phyloP scores from a whole-genome alignment of 148 eudicot genomes.

The Arctostaphylos glauca region DNA sequence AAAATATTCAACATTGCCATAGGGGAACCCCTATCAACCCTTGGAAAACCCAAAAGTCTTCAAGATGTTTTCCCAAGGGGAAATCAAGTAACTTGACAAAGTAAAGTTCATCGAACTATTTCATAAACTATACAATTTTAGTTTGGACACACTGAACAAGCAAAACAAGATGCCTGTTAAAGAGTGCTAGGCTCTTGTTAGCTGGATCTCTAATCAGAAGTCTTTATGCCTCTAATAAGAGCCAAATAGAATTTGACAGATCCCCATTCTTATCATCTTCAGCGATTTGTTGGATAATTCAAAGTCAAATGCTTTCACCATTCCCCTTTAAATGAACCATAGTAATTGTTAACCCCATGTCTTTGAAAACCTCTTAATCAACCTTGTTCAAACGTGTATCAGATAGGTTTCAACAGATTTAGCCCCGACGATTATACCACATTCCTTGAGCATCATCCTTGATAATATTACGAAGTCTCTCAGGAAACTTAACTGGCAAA shows the following conservation, averaged over 20 bases:
- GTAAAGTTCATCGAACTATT: not conserved
- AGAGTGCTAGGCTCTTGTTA: not conserved
- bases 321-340: not conserved
- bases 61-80: not conserved
- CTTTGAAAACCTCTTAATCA: not conserved
- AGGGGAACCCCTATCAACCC: not conserved
- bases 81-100: not conserved
- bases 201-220: slow-evolving; percentile 3
- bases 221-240: not conserved
- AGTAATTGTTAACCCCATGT: not conserved
- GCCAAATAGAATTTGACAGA: not conserved
- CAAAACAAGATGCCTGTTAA: too few relatives aligned
- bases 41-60: too few relatives aligned
- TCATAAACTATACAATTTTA: not conserved
- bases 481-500: slow-evolving; percentile 9
- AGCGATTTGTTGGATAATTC: not conserved
- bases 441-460: slow-evolving; percentile 16
- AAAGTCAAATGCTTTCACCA: not conserved
- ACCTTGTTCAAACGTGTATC: not conserved
- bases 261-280: not conserved
- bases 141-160: not conserved
- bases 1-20: not conserved
- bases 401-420: not conserved
- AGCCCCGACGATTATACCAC: slow-evolving; percentile 11
- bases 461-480: slow-evolving; percentile 10